Evolutionary conservation across 768 basidiomycete species (phyloP).

Genomic region (Mycena floridula): DNA sequence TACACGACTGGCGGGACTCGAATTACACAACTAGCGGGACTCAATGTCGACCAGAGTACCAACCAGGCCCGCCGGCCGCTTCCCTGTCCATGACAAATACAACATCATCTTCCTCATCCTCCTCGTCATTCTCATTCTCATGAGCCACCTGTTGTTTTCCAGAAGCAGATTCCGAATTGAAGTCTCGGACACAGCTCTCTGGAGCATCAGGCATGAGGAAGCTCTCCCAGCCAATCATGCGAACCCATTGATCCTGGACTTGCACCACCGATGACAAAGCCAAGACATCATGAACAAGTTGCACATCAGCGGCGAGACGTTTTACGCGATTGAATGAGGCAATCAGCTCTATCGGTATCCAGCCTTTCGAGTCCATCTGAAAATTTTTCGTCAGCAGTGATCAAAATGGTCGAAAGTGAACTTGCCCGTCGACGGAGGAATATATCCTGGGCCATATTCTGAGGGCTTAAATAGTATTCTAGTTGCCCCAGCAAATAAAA

Average conservation of each 20-base stretch:
- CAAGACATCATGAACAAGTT: slow-evolving; percentile 68
- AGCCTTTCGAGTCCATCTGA: slow-evolving; percentile 88
- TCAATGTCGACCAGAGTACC: too few species aligned
- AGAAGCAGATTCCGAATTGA: too few species aligned
- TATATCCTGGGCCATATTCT: slow-evolving; percentile 86
- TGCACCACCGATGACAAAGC: slow-evolving; percentile 62
- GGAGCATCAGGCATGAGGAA: slow-evolving; percentile 39
- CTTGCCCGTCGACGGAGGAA: slow-evolving; percentile 74
- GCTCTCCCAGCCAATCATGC: slow-evolving; percentile 62
- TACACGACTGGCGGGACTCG: too few species aligned
- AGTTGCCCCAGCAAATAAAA: slow-evolving; percentile 75
- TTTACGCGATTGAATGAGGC: slow-evolving; percentile 86
- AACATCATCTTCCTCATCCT: slow-evolving; percentile 67
- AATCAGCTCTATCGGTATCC: slow-evolving; percentile 76
- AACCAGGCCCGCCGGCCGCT: too few species aligned
- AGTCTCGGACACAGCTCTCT: too few species aligned
- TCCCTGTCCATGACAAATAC: slow-evolving; percentile 55
- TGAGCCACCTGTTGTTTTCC: slow-evolving; percentile 23
- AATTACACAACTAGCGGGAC: too few species aligned
- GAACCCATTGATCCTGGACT: slow-evolving; percentile 58
- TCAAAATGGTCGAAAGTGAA: slow-evolving; percentile 10
- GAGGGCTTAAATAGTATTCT: slow-evolving; percentile 88
- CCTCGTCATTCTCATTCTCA: slow-evolving; percentile 29
- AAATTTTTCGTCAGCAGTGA: slow-evolving; percentile 3
- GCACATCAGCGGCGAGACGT: slow-evolving; percentile 47